phyloP scores from a whole-genome alignment of 2,329 filamentous ascomycete species.

The Alternaria postmessia region DNA sequence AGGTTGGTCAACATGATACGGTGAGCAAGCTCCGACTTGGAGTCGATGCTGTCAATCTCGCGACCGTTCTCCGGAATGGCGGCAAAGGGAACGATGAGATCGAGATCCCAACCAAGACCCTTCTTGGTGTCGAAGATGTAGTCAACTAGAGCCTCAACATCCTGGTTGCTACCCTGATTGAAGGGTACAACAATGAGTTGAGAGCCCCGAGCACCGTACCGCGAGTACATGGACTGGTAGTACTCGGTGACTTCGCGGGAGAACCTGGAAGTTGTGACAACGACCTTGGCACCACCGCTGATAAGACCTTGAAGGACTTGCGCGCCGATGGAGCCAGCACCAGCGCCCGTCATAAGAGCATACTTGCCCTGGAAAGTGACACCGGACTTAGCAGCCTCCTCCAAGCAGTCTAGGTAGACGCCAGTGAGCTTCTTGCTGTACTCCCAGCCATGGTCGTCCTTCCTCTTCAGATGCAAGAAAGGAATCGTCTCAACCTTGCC shows the following conservation, averaged over 20 bases:
- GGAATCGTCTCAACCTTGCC: conserved; percentile 97
- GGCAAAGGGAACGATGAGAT: conserved; percentile 94
- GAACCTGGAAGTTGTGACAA: conserved; percentile 96
- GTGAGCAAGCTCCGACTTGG: conserved; percentile 96
- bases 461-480: conserved; percentile 96
- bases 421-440: conserved; percentile 99
- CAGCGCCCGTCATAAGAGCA: conserved; percentile 96
- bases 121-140: conserved; percentile 98
- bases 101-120: conserved; percentile 96
- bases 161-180: conserved; percentile 98
- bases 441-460: conserved; percentile 93
- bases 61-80: conserved; percentile 98
- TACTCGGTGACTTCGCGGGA: conserved; percentile 98
- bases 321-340: conserved; percentile 95
- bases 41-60: conserved; percentile 96
- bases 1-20: conserved; percentile 99
- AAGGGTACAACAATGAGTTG: conserved; percentile 98
- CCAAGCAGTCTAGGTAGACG: conserved; percentile 88
- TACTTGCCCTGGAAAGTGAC: conserved; percentile 95
- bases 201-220: conserved; percentile 90
- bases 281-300: conserved; percentile 93
- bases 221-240: conserved; percentile 98
- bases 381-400: conserved; percentile 85
- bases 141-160: conserved; percentile 89
- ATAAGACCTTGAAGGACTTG: conserved; percentile 96